phyloP scores from a whole-genome alignment of 2,329 filamentous ascomycete species.

The Trichophyton rubrum region DNA sequence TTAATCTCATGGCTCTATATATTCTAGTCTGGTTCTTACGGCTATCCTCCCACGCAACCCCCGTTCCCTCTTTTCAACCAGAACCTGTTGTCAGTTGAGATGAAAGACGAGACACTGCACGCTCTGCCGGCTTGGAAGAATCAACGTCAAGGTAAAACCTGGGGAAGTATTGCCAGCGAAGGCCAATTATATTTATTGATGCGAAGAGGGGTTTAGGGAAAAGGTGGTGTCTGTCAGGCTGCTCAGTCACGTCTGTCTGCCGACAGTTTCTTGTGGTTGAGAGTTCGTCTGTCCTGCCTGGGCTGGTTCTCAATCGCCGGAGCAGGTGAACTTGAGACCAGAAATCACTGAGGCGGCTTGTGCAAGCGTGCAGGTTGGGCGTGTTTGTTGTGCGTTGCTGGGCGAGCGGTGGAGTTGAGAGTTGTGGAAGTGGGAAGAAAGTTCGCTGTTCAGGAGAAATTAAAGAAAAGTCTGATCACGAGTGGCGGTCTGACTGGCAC shows the following conservation, averaged over 20 bases:
- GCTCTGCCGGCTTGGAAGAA: not conserved
- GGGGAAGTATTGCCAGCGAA: not conserved
- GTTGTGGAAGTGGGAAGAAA: not conserved
- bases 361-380: not conserved
- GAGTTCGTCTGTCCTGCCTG: not conserved
- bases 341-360: not conserved
- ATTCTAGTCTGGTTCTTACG: slow-evolving; percentile 42
- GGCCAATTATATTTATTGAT: not conserved
- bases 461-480: not conserved
- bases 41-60: slow-evolving; percentile 19
- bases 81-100: not conserved
- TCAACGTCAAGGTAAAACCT: not conserved
- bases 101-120: not conserved
- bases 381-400: not conserved
- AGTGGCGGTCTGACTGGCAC: not conserved
- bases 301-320: not conserved
- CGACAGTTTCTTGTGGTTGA: not conserved
- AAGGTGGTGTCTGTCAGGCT: not conserved
- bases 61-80: not conserved
- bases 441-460: not conserved
- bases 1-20: slow-evolving; percentile 47
- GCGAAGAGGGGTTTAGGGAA: not conserved
- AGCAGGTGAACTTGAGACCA: not conserved
- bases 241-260: not conserved
- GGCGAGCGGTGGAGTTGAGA: not conserved